A percentile compares a stretch with the other conserved stretches of the same genome.
Evolutionary conservation across 2,329 filamentous ascomycete genomes (phyloP).

Genomic region (Fusarium nelsonii): DNA sequence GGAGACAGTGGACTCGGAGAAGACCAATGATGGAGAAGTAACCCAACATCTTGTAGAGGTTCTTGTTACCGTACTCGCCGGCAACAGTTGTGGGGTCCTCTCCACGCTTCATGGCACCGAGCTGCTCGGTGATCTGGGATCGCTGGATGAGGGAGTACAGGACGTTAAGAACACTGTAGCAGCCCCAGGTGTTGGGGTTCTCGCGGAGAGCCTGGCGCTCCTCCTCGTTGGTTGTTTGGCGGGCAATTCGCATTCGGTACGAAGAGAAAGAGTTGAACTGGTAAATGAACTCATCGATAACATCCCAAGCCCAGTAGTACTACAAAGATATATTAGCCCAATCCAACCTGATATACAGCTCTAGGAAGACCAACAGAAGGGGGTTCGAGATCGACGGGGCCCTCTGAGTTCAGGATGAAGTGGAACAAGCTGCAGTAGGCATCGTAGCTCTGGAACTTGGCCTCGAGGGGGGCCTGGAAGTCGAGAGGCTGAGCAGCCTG

Average conservation of each 20-base stretch:
- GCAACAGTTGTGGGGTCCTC: conserved; percentile 90
- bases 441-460: conserved; percentile 99
- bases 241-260: conserved; percentile 91
- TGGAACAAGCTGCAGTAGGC: conserved; percentile 99
- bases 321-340: conserved; percentile 56
- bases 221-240: conserved; percentile 86
- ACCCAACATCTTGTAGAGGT: conserved; percentile 96
- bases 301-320: conserved; percentile 99
- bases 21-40: conserved; percentile 99
- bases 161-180: conserved; percentile 99
- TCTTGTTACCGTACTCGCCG: conserved; percentile 94
- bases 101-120: conserved; percentile 92
- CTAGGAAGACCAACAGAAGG: conserved; percentile 79
- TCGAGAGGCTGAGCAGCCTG: conserved; percentile 95
- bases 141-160: conserved; percentile 99
- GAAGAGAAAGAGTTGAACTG: conserved; percentile 99
- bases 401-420: conserved; percentile 98
- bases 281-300: conserved; percentile 99
- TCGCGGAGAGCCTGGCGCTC: conserved; percentile 92
- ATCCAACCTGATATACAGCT: conserved; percentile 17
- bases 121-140: conserved; percentile 97
- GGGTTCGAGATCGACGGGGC: conserved; percentile 96
- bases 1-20: conserved; percentile 92
- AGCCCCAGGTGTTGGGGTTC: conserved; percentile 99
- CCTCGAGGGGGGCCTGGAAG: conserved; percentile 94